Base-by-base conservation (phyloP, 208 protist genomes). In the Acanthamoeba castellanii region DNA sequence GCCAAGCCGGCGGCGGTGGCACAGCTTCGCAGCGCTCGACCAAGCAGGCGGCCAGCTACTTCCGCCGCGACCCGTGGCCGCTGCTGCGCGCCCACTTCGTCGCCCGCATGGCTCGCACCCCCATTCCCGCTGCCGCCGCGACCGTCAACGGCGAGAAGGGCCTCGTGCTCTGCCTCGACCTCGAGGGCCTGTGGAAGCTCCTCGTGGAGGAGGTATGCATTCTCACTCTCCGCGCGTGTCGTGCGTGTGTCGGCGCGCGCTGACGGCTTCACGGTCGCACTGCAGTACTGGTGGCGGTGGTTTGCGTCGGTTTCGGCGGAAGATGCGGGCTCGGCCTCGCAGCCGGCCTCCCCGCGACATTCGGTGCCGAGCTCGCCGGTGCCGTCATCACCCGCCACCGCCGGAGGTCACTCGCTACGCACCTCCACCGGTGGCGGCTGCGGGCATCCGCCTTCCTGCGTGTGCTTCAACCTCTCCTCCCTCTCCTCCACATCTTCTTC, bases 261-360 rank as follows among this genome's bases (percentile, higher is more conserved):
- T 57, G n/a, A n/a, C n/a, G n/a, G n/a, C n/a, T n/a, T n/a, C n/a
- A n/a, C n/a, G n/a, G n/a, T n/a, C n/a, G n/a, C n/a, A n/a, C n/a
- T n/a, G n/a, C 78, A 87, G 78, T 87, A 87, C 50, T 87, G 78
- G 78, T 87, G 78, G 78, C 78, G 78, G 9, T 87, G 78, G 78
- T 61, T 52, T 30, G 78, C 50, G 1, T 87, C 78, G 25, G 78
- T 87, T 9, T 87, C 78, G 27, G 7, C 78, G 5, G 78, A 87
- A n/a, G 78, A 87, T 3, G 18, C 72, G 22, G 50, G 78, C 20
- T 2, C 22, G 8, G 78, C 78, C 8, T 87, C 78, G 5, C 37
- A 34, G 22, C 78, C 78, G 78, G n/a, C 78, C 50, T 87, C 78
- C 4, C 78, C 78, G 13, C 78, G 78, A 34, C 37, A 87, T 18